A percentile compares a stretch with the other conserved stretches of the same genome.
Evolutionary conservation across 805 yeast genomes (phyloP).

Genomic region (Isabelozyma gotoi): DNA sequence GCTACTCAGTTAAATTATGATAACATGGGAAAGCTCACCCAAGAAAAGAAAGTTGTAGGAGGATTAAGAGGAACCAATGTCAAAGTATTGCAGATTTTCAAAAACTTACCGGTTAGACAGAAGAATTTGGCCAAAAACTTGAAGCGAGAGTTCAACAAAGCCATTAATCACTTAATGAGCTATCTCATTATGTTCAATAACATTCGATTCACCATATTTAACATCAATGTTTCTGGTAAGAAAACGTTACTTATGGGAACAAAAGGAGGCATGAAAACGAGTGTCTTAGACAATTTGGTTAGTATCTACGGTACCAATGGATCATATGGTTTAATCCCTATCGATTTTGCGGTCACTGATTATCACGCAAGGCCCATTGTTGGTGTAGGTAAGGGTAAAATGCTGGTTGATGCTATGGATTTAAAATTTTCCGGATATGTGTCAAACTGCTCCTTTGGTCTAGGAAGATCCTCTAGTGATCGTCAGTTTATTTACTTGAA

Average conservation of each 20-base stretch:
- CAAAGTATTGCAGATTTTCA: conserved; percentile 57
- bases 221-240: conserved; percentile 47
- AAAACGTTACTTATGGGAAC: conserved; percentile 60
- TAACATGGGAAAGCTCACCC: conserved; percentile 49
- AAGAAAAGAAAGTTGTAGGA: conserved; percentile 37
- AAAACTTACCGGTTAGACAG: conserved; percentile 75
- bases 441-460: conserved; percentile 77
- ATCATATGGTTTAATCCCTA: conserved; percentile 52
- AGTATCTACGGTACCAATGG: conserved; percentile 72
- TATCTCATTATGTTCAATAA: conserved; percentile 62
- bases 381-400: not conserved
- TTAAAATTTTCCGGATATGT: conserved; percentile 57
- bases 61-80: conserved; percentile 74
- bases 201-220: conserved; percentile 60
- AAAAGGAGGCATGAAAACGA: conserved; percentile 46
- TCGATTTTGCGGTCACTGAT: conserved; percentile 28
- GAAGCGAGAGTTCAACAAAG: conserved; percentile 70
- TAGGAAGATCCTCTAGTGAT: conserved; percentile 63
- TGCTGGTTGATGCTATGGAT: conserved; percentile 5
- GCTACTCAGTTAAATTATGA: conserved; percentile 59
- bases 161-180: conserved; percentile 61
- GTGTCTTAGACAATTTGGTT: conserved; percentile 51
- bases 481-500: conserved; percentile 77
- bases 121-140: conserved; percentile 67
- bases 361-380: conserved; percentile 6